Percentiles rank a stretch among this genome's conserved stretches.
phyloP scores from a whole-genome alignment of 305 asterid genomes.

The Plantago coronopus region DNA sequence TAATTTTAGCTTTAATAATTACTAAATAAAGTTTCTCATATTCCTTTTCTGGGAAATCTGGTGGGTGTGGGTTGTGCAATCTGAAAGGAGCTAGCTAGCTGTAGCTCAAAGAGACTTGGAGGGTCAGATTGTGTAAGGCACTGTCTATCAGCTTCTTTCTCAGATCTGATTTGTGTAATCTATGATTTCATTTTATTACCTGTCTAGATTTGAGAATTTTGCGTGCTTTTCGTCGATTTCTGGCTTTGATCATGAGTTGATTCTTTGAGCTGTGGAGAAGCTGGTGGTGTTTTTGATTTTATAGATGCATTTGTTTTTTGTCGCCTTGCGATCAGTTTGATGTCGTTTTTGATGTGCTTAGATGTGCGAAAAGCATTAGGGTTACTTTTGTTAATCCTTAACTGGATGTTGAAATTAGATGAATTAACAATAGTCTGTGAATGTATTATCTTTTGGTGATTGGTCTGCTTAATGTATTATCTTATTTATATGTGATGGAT shows the following conservation, averaged over 20 bases:
- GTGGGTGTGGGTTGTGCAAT: too few species aligned
- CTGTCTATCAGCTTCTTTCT: not conserved
- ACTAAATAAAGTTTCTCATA: not conserved
- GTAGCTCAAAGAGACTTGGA: constrained; percentile 15
- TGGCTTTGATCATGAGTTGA: too few species aligned
- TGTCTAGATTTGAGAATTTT: not conserved
- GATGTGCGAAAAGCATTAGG: too few species aligned
- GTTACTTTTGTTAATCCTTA: too few species aligned
- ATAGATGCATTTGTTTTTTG: not conserved
- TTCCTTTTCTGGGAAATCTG: constrained; percentile 20
- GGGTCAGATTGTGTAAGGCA: constrained; percentile 31
- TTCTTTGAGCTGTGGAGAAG: constrained; percentile 10
- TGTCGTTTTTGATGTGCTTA: too few species aligned
- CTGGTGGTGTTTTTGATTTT: constrained; percentile 13
- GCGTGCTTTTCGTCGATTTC: not conserved
- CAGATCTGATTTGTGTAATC: constrained; percentile 22
- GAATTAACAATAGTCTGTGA: too few species aligned
- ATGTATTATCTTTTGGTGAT: not conserved
- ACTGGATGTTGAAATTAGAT: too few species aligned
- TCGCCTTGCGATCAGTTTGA: too few species aligned
- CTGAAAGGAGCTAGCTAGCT: constrained; percentile 26
- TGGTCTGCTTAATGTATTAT: not conserved
- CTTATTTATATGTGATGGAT: too few species aligned
- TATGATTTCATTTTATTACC: constrained; percentile 16
- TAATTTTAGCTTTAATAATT: not conserved